Evolutionary conservation across 768 basidiomycete genomes (phyloP), one percentile per base, ranked within the genome.

Genomic region (Calocera cornea): DNA sequence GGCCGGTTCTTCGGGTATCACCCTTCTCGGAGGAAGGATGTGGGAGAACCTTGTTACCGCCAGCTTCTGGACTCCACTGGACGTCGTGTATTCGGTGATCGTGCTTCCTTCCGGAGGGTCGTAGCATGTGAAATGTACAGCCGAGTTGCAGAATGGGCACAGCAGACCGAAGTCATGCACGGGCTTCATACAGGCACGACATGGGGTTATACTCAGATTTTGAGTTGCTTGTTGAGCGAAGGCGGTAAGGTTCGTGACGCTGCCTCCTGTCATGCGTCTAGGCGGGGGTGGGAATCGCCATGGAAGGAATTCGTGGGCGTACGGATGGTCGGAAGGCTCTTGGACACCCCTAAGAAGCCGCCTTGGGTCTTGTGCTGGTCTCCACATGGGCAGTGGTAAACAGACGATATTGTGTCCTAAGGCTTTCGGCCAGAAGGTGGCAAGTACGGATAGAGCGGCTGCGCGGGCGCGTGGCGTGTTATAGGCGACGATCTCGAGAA

Each of bases 91-190:
- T 69, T 86, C 81, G 5, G 81, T 74, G 67, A 84, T 75, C 67
- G 82, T 79, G 70, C 82, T 86, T 29, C 88, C 89, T 64, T 83
- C 82, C 5, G 85, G 83, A 68, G 85, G 80, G 70, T 89, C 85
- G 71, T 90, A 91, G 77, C 91, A 94, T 70, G 86, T 84, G 68
- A 90, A 84, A 75, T 94, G 91, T 7, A 89, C 83, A 0, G 80
- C 77, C 68, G 84, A 87, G 74, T 83, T 79, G 75, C 90, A 91
- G 64, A 86, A 81, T 0, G 87, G 81, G 72, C 90, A 92, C 12
- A 86, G 75, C 5, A 94, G 77, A 3, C 86, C 87, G 72, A 88
- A 89, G n/a, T 86, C 89, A 44, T 75, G 73, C 49, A 92, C 82
- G 14, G 75, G 70, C 29, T 77, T 79, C 16, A 76, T 74, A 72